Evolutionary conservation across 2,329 filamentous ascomycete genomes (phyloP).

Genomic region (Lasiodiplodia gonubiensis): DNA sequence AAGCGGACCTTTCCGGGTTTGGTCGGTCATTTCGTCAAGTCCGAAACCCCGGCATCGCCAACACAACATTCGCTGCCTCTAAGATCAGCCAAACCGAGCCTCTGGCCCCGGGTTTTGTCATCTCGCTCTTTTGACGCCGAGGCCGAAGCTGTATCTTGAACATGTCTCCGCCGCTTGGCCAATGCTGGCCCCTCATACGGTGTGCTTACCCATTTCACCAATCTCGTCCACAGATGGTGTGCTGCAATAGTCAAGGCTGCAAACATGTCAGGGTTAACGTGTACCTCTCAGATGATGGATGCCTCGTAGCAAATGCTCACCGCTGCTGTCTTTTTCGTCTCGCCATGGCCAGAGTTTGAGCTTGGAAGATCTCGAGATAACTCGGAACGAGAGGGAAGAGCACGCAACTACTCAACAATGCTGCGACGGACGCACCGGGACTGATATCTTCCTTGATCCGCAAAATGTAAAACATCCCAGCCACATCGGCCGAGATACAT

Average conservation of each 20-base stretch:
- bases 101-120: background rate
- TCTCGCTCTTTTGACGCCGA: background rate
- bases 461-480: background rate
- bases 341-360: background rate
- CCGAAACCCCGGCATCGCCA: constrained; percentile 1
- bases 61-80: background rate
- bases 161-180: background rate
- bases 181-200: no score
- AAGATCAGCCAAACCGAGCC: background rate
- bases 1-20: background rate
- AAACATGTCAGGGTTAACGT: no score
- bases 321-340: background rate
- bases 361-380: background rate
- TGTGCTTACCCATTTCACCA: background rate
- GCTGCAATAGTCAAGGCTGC: background rate
- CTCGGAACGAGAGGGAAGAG: background rate
- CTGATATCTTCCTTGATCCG: constrained; percentile 7
- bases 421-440: background rate
- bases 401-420: background rate
- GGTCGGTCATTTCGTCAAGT: constrained; percentile 4
- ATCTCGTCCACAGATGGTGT: background rate
- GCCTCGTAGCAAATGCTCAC: background rate
- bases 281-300: background rate
- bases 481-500: constrained; percentile 4
- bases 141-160: background rate